Evolutionary conservation across 371 early-diverging fungal genomes (phyloP), one percentile per base, ranked within the genome.

Genomic region (Rhizopus microsporus): DNA sequence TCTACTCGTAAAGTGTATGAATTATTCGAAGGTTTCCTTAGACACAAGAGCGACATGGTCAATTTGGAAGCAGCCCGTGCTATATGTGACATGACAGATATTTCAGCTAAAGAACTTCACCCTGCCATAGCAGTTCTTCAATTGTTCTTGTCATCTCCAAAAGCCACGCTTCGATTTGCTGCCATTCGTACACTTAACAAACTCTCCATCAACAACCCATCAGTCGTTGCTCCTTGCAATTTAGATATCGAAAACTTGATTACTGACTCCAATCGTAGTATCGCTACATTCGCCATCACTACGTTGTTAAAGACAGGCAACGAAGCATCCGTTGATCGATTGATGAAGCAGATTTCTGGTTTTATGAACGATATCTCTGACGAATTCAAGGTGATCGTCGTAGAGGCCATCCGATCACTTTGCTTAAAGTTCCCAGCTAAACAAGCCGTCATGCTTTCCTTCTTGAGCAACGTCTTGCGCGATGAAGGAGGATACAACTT

Each of bases 231-330:
- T 31, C 91, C 91, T 4, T 96, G 97, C 82, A 99, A 98, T 70
- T 70, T 97, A 60, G 98, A 97, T 76, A 95, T 99, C 88, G 99
- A 99, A 72, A 90, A 90, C 63, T 78, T 97, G 59, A 94, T 99
- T 63, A 93, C 94, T 10, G 98, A 98, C 74, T 78, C 88, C 51
- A 98, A 97, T 83, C 90, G 98, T 62, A 93, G 94, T 59, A 92
- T 99, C 57, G 97, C 99, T 23, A 98, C 98, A 0, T 96, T 98
- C 77, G 99, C 99, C 32, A 98, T 99, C 74, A 98, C 98, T 3
- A 98, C 98, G 8, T 74, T 99, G 57, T 80, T 99, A 32, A 98
- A 99, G 89, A 98, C 98, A 7, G 99, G 99, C 31, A 99, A 93
- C 70, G 99, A 98, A 68, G 91, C 94, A 7, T 91, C 92, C 30